Conservation (phyloP, 2,329 filamentous ascomycete species). For the Stachybotrys echinatus region DNA sequence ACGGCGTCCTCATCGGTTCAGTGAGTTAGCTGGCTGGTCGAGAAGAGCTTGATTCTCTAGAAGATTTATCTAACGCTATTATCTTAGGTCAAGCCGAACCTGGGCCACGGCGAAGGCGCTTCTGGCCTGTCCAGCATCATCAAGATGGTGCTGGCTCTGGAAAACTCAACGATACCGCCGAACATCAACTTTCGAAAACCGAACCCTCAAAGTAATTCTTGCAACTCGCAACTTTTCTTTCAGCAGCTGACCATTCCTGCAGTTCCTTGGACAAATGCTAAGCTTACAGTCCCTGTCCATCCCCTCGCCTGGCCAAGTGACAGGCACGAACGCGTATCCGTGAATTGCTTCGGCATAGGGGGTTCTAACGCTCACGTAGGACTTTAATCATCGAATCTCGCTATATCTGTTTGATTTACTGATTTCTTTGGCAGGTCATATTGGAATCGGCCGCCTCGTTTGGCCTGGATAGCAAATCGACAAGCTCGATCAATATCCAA, state of each 20-base stretch:
- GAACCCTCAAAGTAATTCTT: conserved; percentile 16
- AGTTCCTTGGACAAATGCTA: conserved; percentile 12
- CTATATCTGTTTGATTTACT: no score
- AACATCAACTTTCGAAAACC: conserved; percentile 13
- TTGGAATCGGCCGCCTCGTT: no score
- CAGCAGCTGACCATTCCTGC: conserved; percentile 1
- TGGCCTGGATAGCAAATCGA: no score
- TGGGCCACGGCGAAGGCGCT: conserved; percentile 22
- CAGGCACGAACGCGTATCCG: conserved; percentile 34
- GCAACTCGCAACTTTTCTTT: no score
- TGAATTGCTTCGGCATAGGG: conserved; percentile 39
- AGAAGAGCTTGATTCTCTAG: no score
- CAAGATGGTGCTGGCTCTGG: conserved; percentile 19
- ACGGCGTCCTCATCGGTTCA: conserved; percentile 15
- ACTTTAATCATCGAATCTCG: no score
- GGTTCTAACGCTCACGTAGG: no score
- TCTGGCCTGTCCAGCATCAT: conserved; percentile 18
- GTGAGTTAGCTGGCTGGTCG: no score
- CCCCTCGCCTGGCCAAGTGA: conserved; percentile 27
- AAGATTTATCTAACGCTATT: not conserved
- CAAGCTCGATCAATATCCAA: no score
- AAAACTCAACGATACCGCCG: conserved; percentile 15
- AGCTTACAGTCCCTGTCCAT: conserved; percentile 20
- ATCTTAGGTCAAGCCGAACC: conserved; percentile 8
- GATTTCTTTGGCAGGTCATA: no score